phyloP scores from a whole-genome alignment of 1,284 basidiomycete genomes.

The Porogramme epimiltina region DNA sequence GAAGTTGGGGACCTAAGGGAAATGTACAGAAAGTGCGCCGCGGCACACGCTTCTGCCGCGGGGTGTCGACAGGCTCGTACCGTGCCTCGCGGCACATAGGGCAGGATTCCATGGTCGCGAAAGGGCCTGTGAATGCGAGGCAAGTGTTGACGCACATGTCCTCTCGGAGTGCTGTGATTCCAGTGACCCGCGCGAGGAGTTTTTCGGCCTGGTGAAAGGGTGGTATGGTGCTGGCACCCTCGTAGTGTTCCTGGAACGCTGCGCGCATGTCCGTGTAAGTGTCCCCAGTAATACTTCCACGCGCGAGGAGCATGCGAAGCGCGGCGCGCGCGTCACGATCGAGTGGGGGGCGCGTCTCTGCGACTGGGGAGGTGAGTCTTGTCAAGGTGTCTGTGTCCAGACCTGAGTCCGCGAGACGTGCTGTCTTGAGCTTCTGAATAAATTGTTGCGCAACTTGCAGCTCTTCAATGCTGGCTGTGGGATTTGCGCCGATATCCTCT shows the following conservation, averaged over 20 bases:
- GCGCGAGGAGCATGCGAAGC: neutral
- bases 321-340: neutral
- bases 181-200: neutral
- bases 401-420: too few species aligned
- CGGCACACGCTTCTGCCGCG: neutral
- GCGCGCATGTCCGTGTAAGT: neutral
- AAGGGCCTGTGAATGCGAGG: neutral
- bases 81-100: neutral
- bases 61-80: neutral
- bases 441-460: too few species aligned
- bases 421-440: too few species aligned
- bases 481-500: too few species aligned
- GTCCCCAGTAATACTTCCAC: neutral
- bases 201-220: neutral
- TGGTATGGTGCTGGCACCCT: neutral
- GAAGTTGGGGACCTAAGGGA: constrained; percentile 29
- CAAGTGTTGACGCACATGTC: constrained; percentile 2
- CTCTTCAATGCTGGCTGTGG: too few species aligned
- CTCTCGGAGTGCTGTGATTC: neutral
- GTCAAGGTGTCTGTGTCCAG: too few species aligned
- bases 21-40: constrained; percentile 17
- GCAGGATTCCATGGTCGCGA: neutral
- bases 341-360: too few species aligned
- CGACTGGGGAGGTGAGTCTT: too few species aligned
- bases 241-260: neutral